A percentile compares a stretch with the other conserved stretches of the same genome.
Conservation (phyloP, 2,329 filamentous ascomycete genomes). For the Huntiella moniliformis region DNA sequence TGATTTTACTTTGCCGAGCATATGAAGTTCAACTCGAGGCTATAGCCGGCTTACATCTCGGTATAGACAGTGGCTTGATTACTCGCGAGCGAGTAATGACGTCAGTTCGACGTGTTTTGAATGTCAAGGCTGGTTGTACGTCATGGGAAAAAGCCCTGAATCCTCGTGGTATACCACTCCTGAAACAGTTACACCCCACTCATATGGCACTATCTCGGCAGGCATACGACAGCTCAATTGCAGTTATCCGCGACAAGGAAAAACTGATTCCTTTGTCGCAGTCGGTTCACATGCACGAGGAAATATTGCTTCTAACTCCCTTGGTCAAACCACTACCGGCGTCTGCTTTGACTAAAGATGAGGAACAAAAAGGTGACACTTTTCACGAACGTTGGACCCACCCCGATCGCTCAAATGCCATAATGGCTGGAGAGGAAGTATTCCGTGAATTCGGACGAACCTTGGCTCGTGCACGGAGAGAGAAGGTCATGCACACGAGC, state of each 20-base stretch:
- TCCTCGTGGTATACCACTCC: conserved; percentile 55
- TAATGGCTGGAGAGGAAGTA: conserved; percentile 85
- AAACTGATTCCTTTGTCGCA: conserved; percentile 66
- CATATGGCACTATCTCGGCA: conserved; percentile 66
- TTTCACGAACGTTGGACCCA: conserved; percentile 9
- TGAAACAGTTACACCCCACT: conserved; percentile 64
- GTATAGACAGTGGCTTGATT: conserved; percentile 79
- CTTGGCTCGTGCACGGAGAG: conserved; percentile 67
- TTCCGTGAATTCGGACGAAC: conserved; percentile 79
- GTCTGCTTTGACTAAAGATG: conserved; percentile 47
- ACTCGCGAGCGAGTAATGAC: conserved; percentile 60
- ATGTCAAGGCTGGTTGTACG: conserved; percentile 68
- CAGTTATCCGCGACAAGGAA: conserved; percentile 78
- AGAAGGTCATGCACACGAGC: conserved; percentile 78
- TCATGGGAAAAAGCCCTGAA: conserved; percentile 86
- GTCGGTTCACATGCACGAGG: conserved; percentile 66
- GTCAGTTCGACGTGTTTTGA: conserved; percentile 60
- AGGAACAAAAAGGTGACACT: conserved; percentile 18
- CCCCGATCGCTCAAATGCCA: conserved; percentile 26
- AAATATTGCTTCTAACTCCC: conserved; percentile 74
- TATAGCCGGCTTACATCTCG: conserved; percentile 72
- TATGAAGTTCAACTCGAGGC: conserved; percentile 82
- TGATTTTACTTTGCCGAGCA: conserved; percentile 73
- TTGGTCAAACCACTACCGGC: conserved; percentile 84
- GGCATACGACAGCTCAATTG: conserved; percentile 85